Evolutionary conservation across 345 rosid genomes (phyloP).

Genomic region (Populus simonii): DNA sequence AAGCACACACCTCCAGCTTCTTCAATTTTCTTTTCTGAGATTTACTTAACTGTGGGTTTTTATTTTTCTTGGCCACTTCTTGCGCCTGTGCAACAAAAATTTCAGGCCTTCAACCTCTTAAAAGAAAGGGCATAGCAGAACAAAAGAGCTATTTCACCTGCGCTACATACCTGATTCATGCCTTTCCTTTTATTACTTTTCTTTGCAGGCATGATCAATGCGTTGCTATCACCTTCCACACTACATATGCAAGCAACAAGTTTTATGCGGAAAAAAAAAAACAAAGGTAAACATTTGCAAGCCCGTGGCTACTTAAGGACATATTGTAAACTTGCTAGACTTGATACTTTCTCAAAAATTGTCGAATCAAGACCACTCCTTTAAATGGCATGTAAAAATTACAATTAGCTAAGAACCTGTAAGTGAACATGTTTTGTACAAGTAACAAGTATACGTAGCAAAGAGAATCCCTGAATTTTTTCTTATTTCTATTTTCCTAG

Average conservation of each 20-base stretch:
- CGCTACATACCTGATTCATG: conserved; percentile 32
- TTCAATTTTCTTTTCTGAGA: conserved; percentile 65
- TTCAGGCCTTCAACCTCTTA: background rate
- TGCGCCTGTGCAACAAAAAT: conserved; percentile 11
- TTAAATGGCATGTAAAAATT: too few relatives aligned
- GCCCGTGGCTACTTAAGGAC: too few relatives aligned
- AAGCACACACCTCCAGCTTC: conserved; percentile 56
- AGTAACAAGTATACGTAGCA: too few relatives aligned
- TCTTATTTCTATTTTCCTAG: too few relatives aligned
- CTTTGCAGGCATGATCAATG: conserved; percentile 46
- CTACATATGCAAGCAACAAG: conserved; percentile 20
- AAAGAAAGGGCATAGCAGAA: background rate
- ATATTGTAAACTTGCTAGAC: too few relatives aligned
- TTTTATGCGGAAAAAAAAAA: too few relatives aligned
- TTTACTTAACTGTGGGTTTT: conserved; percentile 40
- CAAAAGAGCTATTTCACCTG: background rate
- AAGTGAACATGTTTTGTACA: too few relatives aligned
- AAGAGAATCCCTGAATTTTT: too few relatives aligned
- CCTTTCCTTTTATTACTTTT: conserved; percentile 38
- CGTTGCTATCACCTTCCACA: conserved; percentile 50
- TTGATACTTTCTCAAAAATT: too few relatives aligned
- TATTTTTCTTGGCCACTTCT: conserved; percentile 20
- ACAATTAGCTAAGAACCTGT: too few relatives aligned
- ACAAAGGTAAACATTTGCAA: too few relatives aligned
- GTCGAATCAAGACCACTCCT: too few relatives aligned